Base-by-base conservation (phyloP, 2,329 filamentous ascomycete species). In the Botrytis fragariae region DNA sequence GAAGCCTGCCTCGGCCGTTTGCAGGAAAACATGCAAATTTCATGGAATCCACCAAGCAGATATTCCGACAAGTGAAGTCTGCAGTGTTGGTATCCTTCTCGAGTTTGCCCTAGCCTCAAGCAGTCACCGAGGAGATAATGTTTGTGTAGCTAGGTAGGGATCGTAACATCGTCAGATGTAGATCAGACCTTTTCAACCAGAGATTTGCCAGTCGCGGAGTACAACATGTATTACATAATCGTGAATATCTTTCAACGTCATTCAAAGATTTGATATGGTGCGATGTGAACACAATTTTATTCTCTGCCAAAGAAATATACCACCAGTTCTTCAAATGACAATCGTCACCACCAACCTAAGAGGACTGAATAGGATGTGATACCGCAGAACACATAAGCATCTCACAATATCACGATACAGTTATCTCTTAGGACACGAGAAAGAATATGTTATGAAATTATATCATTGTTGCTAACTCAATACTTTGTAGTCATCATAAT, bases 1-100 rank as follows among this genome's bases (percentile, higher is more conserved):
- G n/a, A 18, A 32, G 39, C 37, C n/a, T 69, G 48, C 65, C 65
- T 57, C 48, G 65, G 65, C 42, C 48, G 48, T 29, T 51, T 25
- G 51, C 65, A 42, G 48, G 51, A 69, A 69, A 69, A 59, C 65
- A 69, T 59, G 65, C 65, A 69, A 69, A 69, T 42, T 69, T 69
- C 65, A 69, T 42, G 37, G 35, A 57, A 69, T 12, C 10, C 12
- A 67, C 32, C 48, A 45, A 67, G 32, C 32, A 67, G 64, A 39
- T 54, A 14, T 67, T 22, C 64, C 45, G 29, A 14, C 8, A 67
- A 54, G 20, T n/a, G 35, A 25, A 67, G 16, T 45, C 5, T 54
- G 64, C 18, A 63, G 18, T 54, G 64, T 54, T 54, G 25, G 64
- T 67, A 39, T 67, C 64, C 45, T 67, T 39, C 45, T 39, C 25